These are phyloP conservation scores for Acer campestre DNA, from an alignment of 345 rosid species.

Conservation along the genomic window DNA sequence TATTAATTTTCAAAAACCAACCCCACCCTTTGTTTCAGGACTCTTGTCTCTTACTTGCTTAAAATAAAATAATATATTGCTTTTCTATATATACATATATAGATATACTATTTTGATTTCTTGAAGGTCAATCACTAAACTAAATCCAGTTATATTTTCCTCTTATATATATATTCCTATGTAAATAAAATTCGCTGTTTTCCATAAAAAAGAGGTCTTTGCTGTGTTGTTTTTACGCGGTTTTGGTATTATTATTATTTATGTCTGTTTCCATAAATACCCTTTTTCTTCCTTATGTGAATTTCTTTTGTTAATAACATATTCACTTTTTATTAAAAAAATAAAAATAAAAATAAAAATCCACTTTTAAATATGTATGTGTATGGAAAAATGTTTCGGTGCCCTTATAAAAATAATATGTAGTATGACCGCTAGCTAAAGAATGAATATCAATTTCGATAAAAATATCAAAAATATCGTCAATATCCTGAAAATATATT, in stretches of 20 bases:
- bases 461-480: too few relatives aligned
- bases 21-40: slow-evolving; percentile 51
- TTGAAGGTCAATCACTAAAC: slow-evolving; percentile 8
- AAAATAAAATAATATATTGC: slow-evolving; percentile 17
- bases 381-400: not conserved
- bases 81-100: not conserved
- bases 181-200: slow-evolving; percentile 19
- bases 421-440: too few relatives aligned
- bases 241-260: slow-evolving; percentile 10
- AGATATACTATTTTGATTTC: not conserved
- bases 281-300: not conserved
- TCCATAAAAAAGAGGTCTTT: not conserved
- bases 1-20: slow-evolving; percentile 33
- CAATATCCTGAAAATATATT: too few relatives aligned
- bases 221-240: slow-evolving; percentile 27
- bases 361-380: too few relatives aligned
- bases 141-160: slow-evolving; percentile 34
- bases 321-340: too few relatives aligned
- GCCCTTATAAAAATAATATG: too few relatives aligned
- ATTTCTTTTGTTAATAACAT: too few relatives aligned
- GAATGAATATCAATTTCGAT: too few relatives aligned
- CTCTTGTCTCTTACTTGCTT: slow-evolving; percentile 48
- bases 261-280: slow-evolving; percentile 15
- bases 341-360: too few relatives aligned
- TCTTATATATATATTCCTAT: not conserved